Evolutionary conservation across 2,329 filamentous ascomycete species (phyloP).

Genomic region (Periconia digitata): DNA sequence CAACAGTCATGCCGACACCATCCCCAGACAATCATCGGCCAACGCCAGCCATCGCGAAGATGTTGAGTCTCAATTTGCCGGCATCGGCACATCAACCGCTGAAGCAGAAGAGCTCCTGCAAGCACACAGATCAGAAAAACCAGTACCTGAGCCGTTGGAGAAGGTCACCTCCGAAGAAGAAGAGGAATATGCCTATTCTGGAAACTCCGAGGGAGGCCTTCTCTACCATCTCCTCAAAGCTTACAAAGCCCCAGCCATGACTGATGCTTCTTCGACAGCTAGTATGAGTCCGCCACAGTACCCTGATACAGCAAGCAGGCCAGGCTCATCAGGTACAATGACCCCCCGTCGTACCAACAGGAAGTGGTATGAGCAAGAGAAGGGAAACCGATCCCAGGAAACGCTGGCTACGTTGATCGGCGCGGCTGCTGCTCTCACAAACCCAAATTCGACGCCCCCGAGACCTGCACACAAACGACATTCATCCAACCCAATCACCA

Average conservation of each 20-base stretch:
- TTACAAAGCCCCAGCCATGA: slow-evolving; percentile 27
- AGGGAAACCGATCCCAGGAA: slow-evolving; percentile 26
- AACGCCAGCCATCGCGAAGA: slow-evolving; percentile 18
- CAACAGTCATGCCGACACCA: slow-evolving; percentile 29
- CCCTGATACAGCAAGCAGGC: slow-evolving; percentile 10
- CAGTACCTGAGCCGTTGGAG: slow-evolving; percentile 4
- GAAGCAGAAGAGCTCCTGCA: slow-evolving; percentile 25
- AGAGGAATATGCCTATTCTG: slow-evolving; percentile 26
- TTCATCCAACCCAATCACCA: slow-evolving; percentile 19
- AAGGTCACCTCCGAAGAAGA: slow-evolving; percentile 15
- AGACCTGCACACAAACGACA: slow-evolving; percentile 20
- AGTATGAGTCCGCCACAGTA: slow-evolving; percentile 17
- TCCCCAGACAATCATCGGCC: slow-evolving; percentile 12
- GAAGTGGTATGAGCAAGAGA: slow-evolving; percentile 37
- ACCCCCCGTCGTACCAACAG: slow-evolving; percentile 22
- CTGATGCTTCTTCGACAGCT: slow-evolving; percentile 16
- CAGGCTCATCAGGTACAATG: slow-evolving; percentile 20
- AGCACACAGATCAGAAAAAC: slow-evolving; percentile 17
- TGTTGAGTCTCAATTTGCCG: slow-evolving; percentile 11
- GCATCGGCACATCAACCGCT: slow-evolving; percentile 15
- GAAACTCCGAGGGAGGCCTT: slow-evolving; percentile 31
- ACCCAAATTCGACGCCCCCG: slow-evolving; percentile 21
- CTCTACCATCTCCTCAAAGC: slow-evolving; percentile 37
- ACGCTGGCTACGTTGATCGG: slow-evolving; percentile 34
- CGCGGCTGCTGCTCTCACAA: slow-evolving; percentile 30